Conservation (phyloP, 2,329 filamentous ascomycete genomes). For the Stagonosporopsis rhizophila region DNA sequence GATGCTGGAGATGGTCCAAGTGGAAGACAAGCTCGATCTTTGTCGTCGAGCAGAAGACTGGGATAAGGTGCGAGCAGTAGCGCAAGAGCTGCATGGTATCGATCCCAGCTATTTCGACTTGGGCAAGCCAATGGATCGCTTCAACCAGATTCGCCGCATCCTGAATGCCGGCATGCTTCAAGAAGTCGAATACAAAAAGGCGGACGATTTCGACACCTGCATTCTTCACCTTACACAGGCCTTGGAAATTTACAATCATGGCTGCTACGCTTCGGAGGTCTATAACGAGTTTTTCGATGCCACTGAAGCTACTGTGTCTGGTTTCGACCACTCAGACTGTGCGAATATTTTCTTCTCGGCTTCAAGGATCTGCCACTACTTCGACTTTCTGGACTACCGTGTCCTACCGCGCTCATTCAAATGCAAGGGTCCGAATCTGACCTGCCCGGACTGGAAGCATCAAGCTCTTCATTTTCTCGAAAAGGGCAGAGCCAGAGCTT, state of each 20-base stretch:
- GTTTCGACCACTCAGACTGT: constrained; percentile 1
- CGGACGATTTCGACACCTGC: background rate
- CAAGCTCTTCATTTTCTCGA: constrained; percentile 2
- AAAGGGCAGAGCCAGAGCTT: background rate
- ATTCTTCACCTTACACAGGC: background rate
- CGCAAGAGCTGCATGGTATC: background rate
- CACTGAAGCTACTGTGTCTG: background rate
- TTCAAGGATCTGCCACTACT: background rate
- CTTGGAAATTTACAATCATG: constrained; percentile 4
- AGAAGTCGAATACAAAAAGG: background rate
- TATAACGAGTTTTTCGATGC: background rate
- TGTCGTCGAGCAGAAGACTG: constrained; percentile 3
- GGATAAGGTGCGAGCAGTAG: background rate
- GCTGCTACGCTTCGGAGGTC: background rate
- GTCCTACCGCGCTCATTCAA: background rate
- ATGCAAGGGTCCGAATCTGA: background rate
- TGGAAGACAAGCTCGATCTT: background rate
- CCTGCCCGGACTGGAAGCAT: background rate
- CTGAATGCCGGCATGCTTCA: background rate
- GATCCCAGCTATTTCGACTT: constrained; percentile 1
- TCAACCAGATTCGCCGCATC: constrained; percentile 1
- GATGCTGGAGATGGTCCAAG: background rate
- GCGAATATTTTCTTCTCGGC: constrained; percentile 6
- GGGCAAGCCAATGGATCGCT: constrained; percentile 1
- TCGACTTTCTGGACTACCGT: background rate